These are phyloP conservation scores for Thermochaetoides dissita DNA, from an alignment of 2,329 filamentous ascomycete genomes.

Conservation along the genomic window DNA sequence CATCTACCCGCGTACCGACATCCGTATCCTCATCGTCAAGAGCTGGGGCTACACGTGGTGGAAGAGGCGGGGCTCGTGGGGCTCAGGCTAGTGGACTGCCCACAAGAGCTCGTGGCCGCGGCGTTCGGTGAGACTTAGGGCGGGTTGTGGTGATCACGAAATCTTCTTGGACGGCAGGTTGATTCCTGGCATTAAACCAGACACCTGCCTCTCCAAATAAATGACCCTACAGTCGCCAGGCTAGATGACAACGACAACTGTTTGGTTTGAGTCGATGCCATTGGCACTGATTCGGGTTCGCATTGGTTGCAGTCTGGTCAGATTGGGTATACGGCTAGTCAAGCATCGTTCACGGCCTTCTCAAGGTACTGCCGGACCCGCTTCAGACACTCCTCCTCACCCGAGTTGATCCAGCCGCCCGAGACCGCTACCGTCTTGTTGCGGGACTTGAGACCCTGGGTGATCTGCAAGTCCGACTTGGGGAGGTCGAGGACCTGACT, in stretches of 20 bases:
- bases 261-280: no score
- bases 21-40: slow-evolving; percentile 15
- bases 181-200: no score
- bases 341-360: slow-evolving; percentile 7
- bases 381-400: slow-evolving; percentile 17
- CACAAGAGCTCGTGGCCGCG: slow-evolving; percentile 2
- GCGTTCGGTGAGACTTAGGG: not conserved
- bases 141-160: no score
- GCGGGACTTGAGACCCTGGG: slow-evolving; percentile 47
- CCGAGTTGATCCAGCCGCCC: slow-evolving; percentile 16
- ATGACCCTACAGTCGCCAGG: not conserved
- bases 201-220: no score
- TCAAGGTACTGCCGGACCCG: slow-evolving; percentile 16
- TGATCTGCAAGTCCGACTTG: slow-evolving; percentile 49
- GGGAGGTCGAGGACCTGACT: slow-evolving; percentile 42
- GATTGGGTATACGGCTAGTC: not conserved
- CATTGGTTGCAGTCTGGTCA: no score
- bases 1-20: slow-evolving; percentile 14
- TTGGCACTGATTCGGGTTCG: no score
- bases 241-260: not conserved
- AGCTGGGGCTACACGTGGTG: slow-evolving; percentile 25
- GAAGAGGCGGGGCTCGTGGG: slow-evolving; percentile 23
- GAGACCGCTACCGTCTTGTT: slow-evolving; percentile 43
- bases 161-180: no score
- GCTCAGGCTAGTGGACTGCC: slow-evolving; percentile 25